phyloP scores from a whole-genome alignment of 768 basidiomycete genomes.

The Baorangia bicolor region DNA sequence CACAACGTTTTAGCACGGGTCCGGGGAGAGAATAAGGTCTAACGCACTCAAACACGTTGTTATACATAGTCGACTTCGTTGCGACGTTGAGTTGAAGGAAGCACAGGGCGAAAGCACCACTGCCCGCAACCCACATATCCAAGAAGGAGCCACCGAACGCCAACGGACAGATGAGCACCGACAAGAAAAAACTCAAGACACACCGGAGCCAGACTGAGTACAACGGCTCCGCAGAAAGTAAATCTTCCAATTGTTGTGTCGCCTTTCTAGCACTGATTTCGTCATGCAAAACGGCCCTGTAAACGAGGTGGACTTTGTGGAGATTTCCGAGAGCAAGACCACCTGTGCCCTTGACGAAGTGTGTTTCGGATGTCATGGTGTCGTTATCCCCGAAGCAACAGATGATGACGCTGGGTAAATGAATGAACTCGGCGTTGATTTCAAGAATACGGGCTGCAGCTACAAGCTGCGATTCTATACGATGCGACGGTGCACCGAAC shows the following conservation, averaged over 20 bases:
- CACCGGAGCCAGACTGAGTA: slow-evolving; percentile 65
- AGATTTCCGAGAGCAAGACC: slow-evolving; percentile 81
- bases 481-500: slow-evolving; percentile 90
- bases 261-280: slow-evolving; percentile 84
- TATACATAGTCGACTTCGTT: slow-evolving; percentile 74
- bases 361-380: slow-evolving; percentile 85
- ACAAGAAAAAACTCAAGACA: slow-evolving; percentile 65
- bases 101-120: slow-evolving; percentile 63
- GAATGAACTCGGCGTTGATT: slow-evolving; percentile 88
- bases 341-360: slow-evolving; percentile 80
- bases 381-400: slow-evolving; percentile 89
- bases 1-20: slow-evolving; percentile 10
- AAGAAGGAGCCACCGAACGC: slow-evolving; percentile 82
- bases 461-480: slow-evolving; percentile 88
- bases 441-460: slow-evolving; percentile 89
- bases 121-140: slow-evolving; percentile 83
- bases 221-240: slow-evolving; percentile 64
- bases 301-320: slow-evolving; percentile 81
- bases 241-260: slow-evolving; percentile 54
- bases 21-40: neutral
- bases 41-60: slow-evolving; percentile 85
- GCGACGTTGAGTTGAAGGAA: slow-evolving; percentile 74
- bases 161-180: slow-evolving; percentile 77
- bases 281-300: slow-evolving; percentile 88
- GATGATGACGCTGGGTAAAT: slow-evolving; percentile 78